Base-by-base conservation (phyloP, 2,329 filamentous ascomycete genomes). In the Keithomyces neogunnii region DNA sequence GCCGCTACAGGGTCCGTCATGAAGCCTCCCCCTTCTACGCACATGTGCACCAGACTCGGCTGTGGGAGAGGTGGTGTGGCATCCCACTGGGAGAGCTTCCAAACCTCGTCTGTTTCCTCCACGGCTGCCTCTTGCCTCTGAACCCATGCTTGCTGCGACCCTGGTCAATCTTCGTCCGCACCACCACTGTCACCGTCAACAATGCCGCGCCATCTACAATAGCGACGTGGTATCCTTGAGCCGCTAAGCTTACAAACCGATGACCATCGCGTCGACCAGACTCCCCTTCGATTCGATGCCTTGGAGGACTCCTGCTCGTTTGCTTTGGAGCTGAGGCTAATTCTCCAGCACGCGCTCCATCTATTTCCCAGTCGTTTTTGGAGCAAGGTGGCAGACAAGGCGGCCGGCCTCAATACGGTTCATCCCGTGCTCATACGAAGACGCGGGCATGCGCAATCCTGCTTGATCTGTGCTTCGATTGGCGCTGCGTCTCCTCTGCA, bases 1-100 rank as follows among this genome's bases (percentile, higher is more conserved):
- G 52, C 50, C 48, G 45, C 55, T 55, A 50, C 57, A 55, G 45
- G 52, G 48, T 53, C 54, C 49, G 54, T 56, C 54, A 57, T 53
- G 53, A 49, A 29, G 35, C 29, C 39, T 32, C 29, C 30, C 35
- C 35, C 11, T 30, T 49, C 29, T 36, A 26, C 11, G 29, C 30
- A 32, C 28, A 10, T 39, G 29, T 28, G 36, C 19, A 32, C 19
- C 31, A 11, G 32, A 42, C 47, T 42, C 9, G 29, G 45, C 6
- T 32, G 29, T 46, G 40, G 40, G 40, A 51, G 30, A 32, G 13
- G 26, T 46, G 42, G 36, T 53, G 49, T 51, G 49, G 28, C 46
- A 49, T 49, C 49, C 45, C 35, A 46, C 8, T 32, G 40, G 26
- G 40, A 44, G 40, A 29, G 28, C 38, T 44, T 30, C 40, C 40